These are phyloP conservation scores for Colletotrichum sublineola DNA, from an alignment of 2,329 filamentous ascomycete species.

Conservation along the genomic window DNA sequence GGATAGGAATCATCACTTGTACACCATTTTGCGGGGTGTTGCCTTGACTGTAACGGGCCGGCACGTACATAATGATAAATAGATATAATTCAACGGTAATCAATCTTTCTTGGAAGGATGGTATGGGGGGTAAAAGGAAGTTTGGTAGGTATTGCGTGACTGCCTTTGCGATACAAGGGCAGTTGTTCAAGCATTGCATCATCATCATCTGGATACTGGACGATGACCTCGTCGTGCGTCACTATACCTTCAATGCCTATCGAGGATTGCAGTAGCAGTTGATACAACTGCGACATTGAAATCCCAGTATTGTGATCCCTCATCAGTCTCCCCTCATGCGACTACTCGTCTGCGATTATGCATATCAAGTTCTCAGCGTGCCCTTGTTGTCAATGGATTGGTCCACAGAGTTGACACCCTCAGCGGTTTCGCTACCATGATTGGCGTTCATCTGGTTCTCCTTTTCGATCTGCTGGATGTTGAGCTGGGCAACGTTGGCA, in stretches of 20 bases:
- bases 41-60: not conserved
- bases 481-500: slow-evolving; percentile 61
- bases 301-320: not conserved
- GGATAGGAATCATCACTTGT: not conserved
- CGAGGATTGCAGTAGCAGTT: not conserved
- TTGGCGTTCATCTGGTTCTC: slow-evolving; percentile 46
- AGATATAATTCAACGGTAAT: not conserved
- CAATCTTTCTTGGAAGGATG: not conserved
- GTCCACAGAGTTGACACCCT: not conserved
- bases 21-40: not conserved
- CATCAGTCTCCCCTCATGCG: too few species aligned
- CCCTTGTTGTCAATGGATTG: not conserved
- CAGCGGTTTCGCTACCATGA: slow-evolving; percentile 16
- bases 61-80: not conserved
- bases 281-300: not conserved
- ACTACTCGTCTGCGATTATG: too few species aligned
- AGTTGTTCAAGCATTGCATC: not conserved
- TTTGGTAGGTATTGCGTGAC: not conserved
- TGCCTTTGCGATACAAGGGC: not conserved
- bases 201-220: not conserved
- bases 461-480: slow-evolving; percentile 61
- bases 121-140: not conserved
- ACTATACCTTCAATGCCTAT: not conserved
- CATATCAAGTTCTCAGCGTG: not conserved
- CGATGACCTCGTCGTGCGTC: not conserved